Evolutionary conservation across 805 yeast species (phyloP).

Genomic region (Starmerella asiatica): DNA sequence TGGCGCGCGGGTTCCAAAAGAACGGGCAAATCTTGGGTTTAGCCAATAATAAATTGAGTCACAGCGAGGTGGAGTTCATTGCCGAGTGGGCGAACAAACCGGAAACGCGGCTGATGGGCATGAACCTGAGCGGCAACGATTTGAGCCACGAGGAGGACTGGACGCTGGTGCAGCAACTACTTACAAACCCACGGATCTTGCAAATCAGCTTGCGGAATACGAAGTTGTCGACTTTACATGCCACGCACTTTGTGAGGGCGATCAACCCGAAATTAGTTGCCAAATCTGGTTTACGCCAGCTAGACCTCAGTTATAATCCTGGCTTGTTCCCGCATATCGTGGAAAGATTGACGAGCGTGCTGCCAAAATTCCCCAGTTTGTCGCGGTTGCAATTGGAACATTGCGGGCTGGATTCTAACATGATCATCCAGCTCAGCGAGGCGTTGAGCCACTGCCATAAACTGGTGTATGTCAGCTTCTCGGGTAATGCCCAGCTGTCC

Average conservation of each 20-base stretch:
- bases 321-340: constrained; percentile 50
- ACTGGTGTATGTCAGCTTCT: constrained; percentile 54
- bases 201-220: constrained; percentile 39
- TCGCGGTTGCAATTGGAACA: constrained; percentile 59
- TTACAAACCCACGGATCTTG: constrained; percentile 35
- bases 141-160: constrained; percentile 23
- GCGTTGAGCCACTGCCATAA: constrained; percentile 54
- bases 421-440: constrained; percentile 49
- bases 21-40: constrained; percentile 56
- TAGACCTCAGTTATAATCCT: constrained; percentile 64
- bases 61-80: constrained; percentile 44
- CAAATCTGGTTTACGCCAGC: constrained; percentile 46
- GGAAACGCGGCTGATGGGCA: constrained; percentile 41
- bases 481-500: constrained; percentile 48
- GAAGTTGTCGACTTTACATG: constrained; percentile 12
- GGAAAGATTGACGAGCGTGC: constrained; percentile 42
- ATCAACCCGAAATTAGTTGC: constrained; percentile 36
- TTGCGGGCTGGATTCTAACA: constrained; percentile 44
- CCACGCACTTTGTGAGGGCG: constrained; percentile 12
- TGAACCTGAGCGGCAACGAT: constrained; percentile 79
- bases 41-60: constrained; percentile 55
- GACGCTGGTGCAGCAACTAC: constrained; percentile 19
- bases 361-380: constrained; percentile 57
- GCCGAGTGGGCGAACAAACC: constrained; percentile 43
- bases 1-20: constrained; percentile 42